Evolutionary conservation across 345 rosid species (phyloP), one percentile per base, ranked within the genome.

Genomic region (Draba incana): DNA sequence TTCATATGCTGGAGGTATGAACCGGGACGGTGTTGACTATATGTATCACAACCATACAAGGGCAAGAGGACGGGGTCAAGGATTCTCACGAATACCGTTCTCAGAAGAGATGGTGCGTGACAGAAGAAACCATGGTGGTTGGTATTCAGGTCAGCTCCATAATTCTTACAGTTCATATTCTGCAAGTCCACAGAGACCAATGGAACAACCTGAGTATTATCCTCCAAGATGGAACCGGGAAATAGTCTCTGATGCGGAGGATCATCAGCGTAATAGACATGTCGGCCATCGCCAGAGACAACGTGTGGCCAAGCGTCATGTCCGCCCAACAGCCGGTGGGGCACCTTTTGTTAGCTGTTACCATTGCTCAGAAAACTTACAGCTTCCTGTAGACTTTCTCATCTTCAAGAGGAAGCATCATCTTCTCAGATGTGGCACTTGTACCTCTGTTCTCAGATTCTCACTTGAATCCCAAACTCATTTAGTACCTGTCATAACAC

Each of bases 351-450:
- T 86, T 35, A 67, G 82, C 70, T 93, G 97, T 75, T 77, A 77
- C 77, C 3, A 6, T 35, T 90, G 98, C 86, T 74, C 78, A 60
- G 76, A 53, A 23, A 76, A 59, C 53, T 75, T 93, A 67, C 91
- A 77, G 75, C 71, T 93, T 15, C 97, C 98, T 64, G 89, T 76
- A 63, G 96, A 93, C 78, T 93, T 90, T 80, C 85, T 93, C 57
- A 75, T 86, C 62, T 81, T 74, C 50, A 80, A 76, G 66, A 83
- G 79, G 66, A 87, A 81, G 54, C 81, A 68, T 72, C 96, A 90
- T 81, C 80, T 45, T 64, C 85, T 93, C 47, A 84, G 75, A 70
- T 93, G 98, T 50, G 92, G 96, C 56, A 80, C 84, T 64, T 93
- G 98, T 68, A 72, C 80, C 16, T 66, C 62, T 46, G 81, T 87